Base-by-base conservation (phyloP, 108 stramenopile species). In the Parietichytrium sp. region DNA sequence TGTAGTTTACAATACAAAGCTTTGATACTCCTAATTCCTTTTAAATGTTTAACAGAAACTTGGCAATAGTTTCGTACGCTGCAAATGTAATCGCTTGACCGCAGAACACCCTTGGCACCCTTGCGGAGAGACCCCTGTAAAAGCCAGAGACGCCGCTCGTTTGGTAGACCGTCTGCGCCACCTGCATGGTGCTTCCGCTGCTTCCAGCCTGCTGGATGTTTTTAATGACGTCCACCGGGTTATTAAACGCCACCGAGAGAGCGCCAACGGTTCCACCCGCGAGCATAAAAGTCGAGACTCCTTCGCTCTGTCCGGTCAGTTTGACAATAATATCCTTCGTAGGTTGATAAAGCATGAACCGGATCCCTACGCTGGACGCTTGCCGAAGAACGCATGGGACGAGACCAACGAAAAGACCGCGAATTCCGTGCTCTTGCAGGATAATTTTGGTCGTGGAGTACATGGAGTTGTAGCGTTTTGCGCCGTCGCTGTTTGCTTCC, bases 231-330 rank as follows among this genome's bases (percentile, higher is more conserved):
- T 72, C 61, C 2, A 72, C 36, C 61, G 61, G 61, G 61, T 72
- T 72, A 42, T 72, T 72, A 25, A 72, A 42, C 10, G 45, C 61
- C 2, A 72, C 61, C 23, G 38, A 45, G 42, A 72, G 36, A 6
- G 61, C 61, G 20, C 61, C 61, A 72, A 72, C 61, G 42, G 61
- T 72, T 6, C 61, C 61, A 27, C 61, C 61, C 10, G 61, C 61
- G 20, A 72, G 33, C 61, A 72, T 72, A 20, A 72, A 72, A 2
- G 61, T 72, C 6, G 15, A 33, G 20, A 72, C 42, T 13, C 38
- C 23, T 42, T 72, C 61, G n/a, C 25, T 25, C n/a, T 33, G 36
- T 25, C 61, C 61, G 13, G 61, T 23, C 38, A 38, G n/a, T 6
- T 38, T 10, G 13, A 45, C 20, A 42, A 72, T 36, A 42, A 45